phyloP scores from a whole-genome alignment of 306 rosid species.

The Rubus idaeus region DNA sequence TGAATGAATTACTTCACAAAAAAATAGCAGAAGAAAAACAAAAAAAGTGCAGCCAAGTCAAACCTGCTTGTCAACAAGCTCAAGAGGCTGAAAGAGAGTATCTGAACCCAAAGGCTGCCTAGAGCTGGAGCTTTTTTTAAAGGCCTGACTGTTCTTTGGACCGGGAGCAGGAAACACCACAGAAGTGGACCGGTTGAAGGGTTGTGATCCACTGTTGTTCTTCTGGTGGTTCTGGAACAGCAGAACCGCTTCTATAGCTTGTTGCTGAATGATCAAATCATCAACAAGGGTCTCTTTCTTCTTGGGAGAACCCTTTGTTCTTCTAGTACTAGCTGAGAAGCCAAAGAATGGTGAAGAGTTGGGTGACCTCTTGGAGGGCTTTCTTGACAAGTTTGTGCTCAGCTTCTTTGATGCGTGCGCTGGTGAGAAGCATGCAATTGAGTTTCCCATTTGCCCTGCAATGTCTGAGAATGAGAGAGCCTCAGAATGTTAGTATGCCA shows the following conservation, averaged over 20 bases:
- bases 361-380: slow-evolving; percentile 8
- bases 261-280: slow-evolving; percentile 23
- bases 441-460: slow-evolving; percentile 25
- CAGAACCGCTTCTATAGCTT: slow-evolving; percentile 33
- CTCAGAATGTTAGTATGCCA: neutral
- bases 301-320: slow-evolving; percentile 7
- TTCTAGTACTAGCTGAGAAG: slow-evolving; percentile 1
- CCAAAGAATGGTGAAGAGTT: slow-evolving; percentile 10
- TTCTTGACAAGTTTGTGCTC: slow-evolving; percentile 10
- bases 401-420: neutral
- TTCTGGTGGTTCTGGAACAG: slow-evolving; percentile 27
- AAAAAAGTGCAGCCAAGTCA: neutral
- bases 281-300: slow-evolving; percentile 7
- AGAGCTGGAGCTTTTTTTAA: slow-evolving; percentile 26
- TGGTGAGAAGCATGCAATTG: slow-evolving; percentile 24
- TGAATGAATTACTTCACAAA: neutral
- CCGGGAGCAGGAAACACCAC: slow-evolving; percentile 23
- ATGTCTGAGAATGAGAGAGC: neutral
- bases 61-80: slow-evolving; percentile 26
- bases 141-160: slow-evolving; percentile 1
- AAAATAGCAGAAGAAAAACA: neutral
- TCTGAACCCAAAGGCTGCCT: slow-evolving; percentile 22
- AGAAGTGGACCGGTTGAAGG: slow-evolving; percentile 29
- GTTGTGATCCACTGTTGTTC: neutral
- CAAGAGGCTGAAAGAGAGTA: slow-evolving; percentile 24